Evolutionary conservation across 331 rosid genomes (phyloP).

Genomic region (Quercus tomentella): DNA sequence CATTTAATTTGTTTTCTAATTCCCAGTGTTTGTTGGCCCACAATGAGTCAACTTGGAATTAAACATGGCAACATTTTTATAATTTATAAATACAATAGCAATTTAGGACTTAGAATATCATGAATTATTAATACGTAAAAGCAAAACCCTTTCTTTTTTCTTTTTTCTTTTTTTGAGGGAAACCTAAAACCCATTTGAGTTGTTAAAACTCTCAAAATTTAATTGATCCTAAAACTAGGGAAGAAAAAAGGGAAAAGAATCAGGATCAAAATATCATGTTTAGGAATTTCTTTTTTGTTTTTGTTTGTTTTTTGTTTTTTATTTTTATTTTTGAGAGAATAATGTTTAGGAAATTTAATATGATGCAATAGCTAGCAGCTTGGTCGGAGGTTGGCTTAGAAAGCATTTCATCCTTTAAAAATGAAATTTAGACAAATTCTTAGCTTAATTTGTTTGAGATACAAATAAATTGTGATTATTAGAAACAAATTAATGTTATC

Average conservation of each 20-base stretch:
- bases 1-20: background rate
- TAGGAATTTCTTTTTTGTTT: too few species aligned
- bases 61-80: background rate
- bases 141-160: too few species aligned
- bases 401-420: background rate
- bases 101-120: background rate
- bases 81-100: background rate
- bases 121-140: background rate
- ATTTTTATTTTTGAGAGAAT: too few species aligned
- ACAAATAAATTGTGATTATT: background rate
- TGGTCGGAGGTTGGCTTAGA: conserved; percentile 32
- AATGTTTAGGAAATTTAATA: conserved; percentile 5
- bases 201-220: background rate
- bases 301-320: too few species aligned
- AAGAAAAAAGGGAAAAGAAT: background rate
- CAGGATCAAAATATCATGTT: too few species aligned
- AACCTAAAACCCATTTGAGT: background rate
- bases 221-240: background rate
- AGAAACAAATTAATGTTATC: background rate
- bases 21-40: background rate
- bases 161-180: too few species aligned
- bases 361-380: conserved; percentile 22
- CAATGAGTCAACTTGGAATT: background rate
- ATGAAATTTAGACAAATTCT: background rate
- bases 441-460: conserved; percentile 3